Percentiles rank a stretch among this genome's conserved stretches.
These are phyloP conservation scores for Cynara cardunculus DNA, from an alignment of 129 eudicot species.

Conservation along the genomic window DNA sequence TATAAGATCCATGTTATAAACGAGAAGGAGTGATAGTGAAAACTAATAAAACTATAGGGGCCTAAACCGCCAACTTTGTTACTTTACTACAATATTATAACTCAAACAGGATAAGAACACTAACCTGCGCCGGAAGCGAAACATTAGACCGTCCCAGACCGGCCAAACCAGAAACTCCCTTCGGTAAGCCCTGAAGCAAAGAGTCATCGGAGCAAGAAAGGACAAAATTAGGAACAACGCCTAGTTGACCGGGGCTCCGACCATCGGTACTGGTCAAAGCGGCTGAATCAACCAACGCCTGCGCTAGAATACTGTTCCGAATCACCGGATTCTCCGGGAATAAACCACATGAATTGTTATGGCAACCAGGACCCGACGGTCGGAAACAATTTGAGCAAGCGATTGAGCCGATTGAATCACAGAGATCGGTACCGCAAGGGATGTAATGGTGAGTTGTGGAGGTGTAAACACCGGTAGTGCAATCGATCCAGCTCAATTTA, in stretches of 20 bases:
- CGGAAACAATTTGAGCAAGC: slow-evolving; percentile 31
- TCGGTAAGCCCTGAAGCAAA: slow-evolving; percentile 32
- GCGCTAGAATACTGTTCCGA: slow-evolving; percentile 10
- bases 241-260: slow-evolving; percentile 18
- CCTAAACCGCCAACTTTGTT: not conserved
- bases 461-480: slow-evolving; percentile 29
- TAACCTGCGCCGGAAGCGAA: slow-evolving; percentile 43
- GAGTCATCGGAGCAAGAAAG: slow-evolving; percentile 34
- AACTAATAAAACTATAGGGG: not conserved
- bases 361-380: slow-evolving; percentile 33
- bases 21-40: not conserved
- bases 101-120: slow-evolving; percentile 3
- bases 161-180: slow-evolving; percentile 32
- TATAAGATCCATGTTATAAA: not conserved
- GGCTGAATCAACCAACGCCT: slow-evolving; percentile 29
- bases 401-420: slow-evolving; percentile 18
- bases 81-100: not conserved
- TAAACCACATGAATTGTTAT: slow-evolving; percentile 33
- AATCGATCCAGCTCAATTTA: slow-evolving; percentile 41
- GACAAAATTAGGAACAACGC: slow-evolving; percentile 28
- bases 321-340: slow-evolving; percentile 47
- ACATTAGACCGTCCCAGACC: slow-evolving; percentile 36
- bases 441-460: slow-evolving; percentile 40
- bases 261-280: slow-evolving; percentile 28
- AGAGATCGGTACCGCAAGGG: slow-evolving; percentile 21